Evolutionary conservation across 2,329 filamentous ascomycete genomes (phyloP).

Genomic region (Colletotrichum truncatum): DNA sequence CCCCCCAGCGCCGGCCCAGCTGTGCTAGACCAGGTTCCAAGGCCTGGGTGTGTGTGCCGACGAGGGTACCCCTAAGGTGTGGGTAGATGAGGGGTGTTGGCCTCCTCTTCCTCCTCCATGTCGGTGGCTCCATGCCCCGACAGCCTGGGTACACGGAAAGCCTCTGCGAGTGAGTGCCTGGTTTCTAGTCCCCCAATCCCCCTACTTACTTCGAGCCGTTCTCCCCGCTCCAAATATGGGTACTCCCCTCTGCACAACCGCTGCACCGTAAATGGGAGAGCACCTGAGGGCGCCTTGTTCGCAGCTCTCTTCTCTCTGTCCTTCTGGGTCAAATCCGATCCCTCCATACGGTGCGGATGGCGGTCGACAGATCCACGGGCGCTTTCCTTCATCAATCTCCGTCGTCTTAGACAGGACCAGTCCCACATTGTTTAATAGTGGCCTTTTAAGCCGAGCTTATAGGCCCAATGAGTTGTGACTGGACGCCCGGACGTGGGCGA

Average conservation of each 20-base stretch:
- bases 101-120: constrained; percentile 7
- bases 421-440: constrained; percentile 19
- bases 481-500: neutral
- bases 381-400: constrained; percentile 19
- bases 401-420: constrained; percentile 27
- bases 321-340: neutral
- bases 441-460: constrained; percentile 16
- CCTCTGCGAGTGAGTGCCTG: constrained; percentile 8
- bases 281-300: neutral
- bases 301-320: neutral
- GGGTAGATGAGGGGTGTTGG: constrained; percentile 13
- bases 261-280: neutral
- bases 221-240: neutral
- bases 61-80: neutral
- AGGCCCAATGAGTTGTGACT: constrained; percentile 11
- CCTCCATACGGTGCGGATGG: neutral
- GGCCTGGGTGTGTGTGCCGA: constrained; percentile 16
- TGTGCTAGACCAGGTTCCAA: constrained; percentile 35
- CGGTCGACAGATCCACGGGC: neutral
- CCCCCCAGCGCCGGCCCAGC: neutral
- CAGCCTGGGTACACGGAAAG: constrained; percentile 23
- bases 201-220: neutral
- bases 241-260: neutral
- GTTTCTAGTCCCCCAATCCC: neutral
- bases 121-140: constrained; percentile 23